These are phyloP conservation scores for Oenanthe sinensis DNA, from an alignment of 129 eudicot species.

Conservation along the genomic window DNA sequence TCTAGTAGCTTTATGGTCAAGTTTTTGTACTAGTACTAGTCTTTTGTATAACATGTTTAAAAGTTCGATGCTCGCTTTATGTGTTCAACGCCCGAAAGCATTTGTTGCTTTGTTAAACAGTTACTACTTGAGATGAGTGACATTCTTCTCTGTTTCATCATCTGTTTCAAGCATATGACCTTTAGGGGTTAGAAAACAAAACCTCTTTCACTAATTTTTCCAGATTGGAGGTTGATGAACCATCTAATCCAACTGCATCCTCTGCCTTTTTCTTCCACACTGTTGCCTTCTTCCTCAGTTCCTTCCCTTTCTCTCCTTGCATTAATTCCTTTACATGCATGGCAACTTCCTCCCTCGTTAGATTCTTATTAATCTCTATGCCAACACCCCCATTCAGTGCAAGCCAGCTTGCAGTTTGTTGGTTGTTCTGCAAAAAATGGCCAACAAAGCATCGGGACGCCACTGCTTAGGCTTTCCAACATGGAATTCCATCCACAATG, in stretches of 20 bases:
- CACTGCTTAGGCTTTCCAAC: background rate
- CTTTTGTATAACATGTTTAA: no score
- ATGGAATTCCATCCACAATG: slow-evolving; percentile 12
- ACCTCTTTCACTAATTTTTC: background rate
- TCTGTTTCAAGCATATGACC: no score
- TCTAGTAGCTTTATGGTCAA: no score
- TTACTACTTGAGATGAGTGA: no score
- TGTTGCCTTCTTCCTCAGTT: background rate
- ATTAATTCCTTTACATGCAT: background rate
- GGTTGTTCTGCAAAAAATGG: background rate
- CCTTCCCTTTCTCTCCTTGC: background rate
- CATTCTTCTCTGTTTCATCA: no score
- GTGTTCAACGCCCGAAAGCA: no score
- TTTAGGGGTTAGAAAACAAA: no score
- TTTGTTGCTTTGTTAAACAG: no score
- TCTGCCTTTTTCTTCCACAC: background rate
- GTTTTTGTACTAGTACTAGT: no score
- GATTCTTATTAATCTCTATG: background rate
- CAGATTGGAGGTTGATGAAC: slow-evolving; percentile 5
- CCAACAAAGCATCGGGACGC: slow-evolving; percentile 7
- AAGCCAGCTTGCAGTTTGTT: background rate
- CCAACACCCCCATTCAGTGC: background rate
- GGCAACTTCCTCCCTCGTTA: background rate
- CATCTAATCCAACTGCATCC: background rate
- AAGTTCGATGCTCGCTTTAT: no score